Evolutionary conservation across 2,329 filamentous ascomycete genomes (phyloP).

Genomic region (Torrubiella hemipterigena): DNA sequence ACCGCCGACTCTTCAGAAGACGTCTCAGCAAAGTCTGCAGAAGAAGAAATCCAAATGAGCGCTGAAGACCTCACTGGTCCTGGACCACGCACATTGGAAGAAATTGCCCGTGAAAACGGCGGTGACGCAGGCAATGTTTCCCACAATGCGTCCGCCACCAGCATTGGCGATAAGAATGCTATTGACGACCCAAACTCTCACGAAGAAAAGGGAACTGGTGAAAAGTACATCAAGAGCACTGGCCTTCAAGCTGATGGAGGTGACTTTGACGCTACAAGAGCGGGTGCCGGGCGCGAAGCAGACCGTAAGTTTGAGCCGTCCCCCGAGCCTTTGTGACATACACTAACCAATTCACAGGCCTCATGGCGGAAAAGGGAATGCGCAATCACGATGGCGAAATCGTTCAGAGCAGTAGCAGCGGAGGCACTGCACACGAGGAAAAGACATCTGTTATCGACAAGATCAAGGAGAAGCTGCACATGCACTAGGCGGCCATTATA

Average conservation of each 20-base stretch:
- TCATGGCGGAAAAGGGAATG: conserved; percentile 21
- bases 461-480: conserved; percentile 8
- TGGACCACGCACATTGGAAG: conserved; percentile 28
- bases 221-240: conserved; percentile 43
- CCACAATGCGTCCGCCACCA: conserved; percentile 7
- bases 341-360: conserved; percentile 15
- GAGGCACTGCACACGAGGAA: conserved; percentile 1
- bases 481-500: conserved; percentile 1
- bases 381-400: conserved; percentile 9
- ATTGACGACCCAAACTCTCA: conserved; percentile 13
- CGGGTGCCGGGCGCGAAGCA: conserved; percentile 54
- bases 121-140: conserved; percentile 17
- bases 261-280: conserved; percentile 51
- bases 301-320: conserved; percentile 37
- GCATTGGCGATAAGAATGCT: conserved; percentile 9
- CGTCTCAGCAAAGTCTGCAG: too few relatives aligned
- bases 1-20: too few relatives aligned
- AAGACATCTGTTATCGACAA: conserved; percentile 5
- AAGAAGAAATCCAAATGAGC: too few relatives aligned
- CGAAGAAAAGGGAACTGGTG: conserved; percentile 35
- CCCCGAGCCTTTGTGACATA: conserved; percentile 3
- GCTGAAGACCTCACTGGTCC: conserved; percentile 28
- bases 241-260: conserved; percentile 54
- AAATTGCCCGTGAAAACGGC: conserved; percentile 20
- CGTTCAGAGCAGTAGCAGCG: neutral